Evolutionary conservation across 306 rosid genomes (phyloP).

Genomic region (Vigna hirtella): DNA sequence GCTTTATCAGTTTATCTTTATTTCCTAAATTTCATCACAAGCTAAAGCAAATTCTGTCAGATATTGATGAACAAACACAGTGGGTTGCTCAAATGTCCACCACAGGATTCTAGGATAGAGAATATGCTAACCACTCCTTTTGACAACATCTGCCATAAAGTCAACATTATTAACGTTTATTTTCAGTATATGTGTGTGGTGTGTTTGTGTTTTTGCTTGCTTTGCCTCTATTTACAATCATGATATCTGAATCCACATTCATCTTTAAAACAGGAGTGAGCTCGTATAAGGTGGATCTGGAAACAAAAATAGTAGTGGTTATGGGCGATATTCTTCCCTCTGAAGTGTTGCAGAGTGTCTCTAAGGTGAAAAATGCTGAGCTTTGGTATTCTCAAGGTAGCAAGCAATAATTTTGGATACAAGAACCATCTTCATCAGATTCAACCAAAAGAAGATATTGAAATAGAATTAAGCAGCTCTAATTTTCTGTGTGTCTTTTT

Average conservation of each 20-base stretch:
- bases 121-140: slow-evolving; percentile 39
- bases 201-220: slow-evolving; percentile 1
- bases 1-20: background rate
- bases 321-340: slow-evolving; percentile 85
- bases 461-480: slow-evolving; percentile 41
- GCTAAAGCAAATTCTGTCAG: slow-evolving; percentile 36
- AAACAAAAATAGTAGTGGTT: slow-evolving; percentile 77
- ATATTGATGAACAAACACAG: slow-evolving; percentile 13
- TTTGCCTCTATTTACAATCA: background rate
- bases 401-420: slow-evolving; percentile 27
- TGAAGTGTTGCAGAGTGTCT: slow-evolving; percentile 82
- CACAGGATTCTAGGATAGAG: background rate
- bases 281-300: slow-evolving; percentile 84
- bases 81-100: slow-evolving; percentile 36
- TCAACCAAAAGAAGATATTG: slow-evolving; percentile 25
- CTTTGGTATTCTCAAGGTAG: slow-evolving; percentile 59
- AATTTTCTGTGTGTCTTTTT: slow-evolving; percentile 28
- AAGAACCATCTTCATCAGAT: slow-evolving; percentile 33
- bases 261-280: slow-evolving; percentile 65
- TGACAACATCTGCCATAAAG: slow-evolving; percentile 35
- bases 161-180: slow-evolving; percentile 35
- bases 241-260: background rate
- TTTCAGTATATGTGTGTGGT: slow-evolving; percentile 17
- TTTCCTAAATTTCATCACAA: slow-evolving; percentile 19
- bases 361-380: slow-evolving; percentile 85